phyloP scores from a whole-genome alignment of 192 early-diverging fungal species.

The Pilobolus umbonatus region DNA sequence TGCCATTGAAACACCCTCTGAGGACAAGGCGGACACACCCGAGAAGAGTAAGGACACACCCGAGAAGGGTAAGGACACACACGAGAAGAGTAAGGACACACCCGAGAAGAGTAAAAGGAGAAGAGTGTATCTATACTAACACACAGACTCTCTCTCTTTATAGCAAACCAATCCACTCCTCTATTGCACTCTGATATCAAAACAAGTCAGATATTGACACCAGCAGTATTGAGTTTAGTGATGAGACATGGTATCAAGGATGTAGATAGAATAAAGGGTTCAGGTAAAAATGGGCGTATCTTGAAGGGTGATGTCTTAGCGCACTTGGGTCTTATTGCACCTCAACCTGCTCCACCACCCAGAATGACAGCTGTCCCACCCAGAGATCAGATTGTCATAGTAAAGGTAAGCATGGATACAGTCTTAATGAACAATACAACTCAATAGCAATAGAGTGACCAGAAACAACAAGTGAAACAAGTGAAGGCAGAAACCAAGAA shows the following conservation, averaged over 20 bases:
- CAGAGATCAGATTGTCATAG: conserved; percentile 33
- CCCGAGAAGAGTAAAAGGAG: neutral
- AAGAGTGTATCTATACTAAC: no score
- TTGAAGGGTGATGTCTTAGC: conserved; percentile 74
- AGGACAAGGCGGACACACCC: conserved; percentile 15
- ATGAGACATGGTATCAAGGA: conserved; percentile 50
- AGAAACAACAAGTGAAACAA: conserved; percentile 6
- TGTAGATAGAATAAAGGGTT: conserved; percentile 41
- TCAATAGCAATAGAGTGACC: conserved; percentile 36
- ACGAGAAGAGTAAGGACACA: neutral
- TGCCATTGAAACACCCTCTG: conserved; percentile 63
- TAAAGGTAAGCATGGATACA: conserved; percentile 20
- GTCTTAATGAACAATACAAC: neutral
- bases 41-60: conserved; percentile 33
- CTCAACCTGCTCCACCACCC: conserved; percentile 43
- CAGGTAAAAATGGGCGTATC: conserved; percentile 67
- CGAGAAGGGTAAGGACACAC: conserved; percentile 24
- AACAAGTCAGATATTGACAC: conserved; percentile 44
- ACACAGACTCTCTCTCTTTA: neutral
- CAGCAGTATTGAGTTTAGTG: conserved; percentile 45
- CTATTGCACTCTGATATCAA: conserved; percentile 28
- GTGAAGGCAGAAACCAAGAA: conserved; percentile 35
- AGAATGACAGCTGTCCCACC: conserved; percentile 37
- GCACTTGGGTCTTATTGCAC: conserved; percentile 55
- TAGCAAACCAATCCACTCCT: conserved; percentile 17